These are phyloP conservation scores for Irineochytrium annulatum DNA, from an alignment of 192 early-diverging fungal species.

Conservation along the genomic window DNA sequence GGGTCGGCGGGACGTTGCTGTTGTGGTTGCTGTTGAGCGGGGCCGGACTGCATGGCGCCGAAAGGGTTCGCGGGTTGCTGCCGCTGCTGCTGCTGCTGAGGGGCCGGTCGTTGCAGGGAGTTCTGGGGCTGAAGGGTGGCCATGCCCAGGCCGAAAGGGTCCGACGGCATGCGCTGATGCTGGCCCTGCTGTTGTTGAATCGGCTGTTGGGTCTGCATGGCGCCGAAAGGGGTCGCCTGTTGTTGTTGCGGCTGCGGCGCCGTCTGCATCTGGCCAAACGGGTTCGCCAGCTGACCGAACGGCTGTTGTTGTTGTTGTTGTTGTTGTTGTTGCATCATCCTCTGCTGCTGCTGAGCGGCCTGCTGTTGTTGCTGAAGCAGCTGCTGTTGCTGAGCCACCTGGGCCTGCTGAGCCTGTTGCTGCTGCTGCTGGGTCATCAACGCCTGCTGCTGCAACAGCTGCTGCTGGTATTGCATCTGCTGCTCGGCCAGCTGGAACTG, in stretches of 20 bases:
- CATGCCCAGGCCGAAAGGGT: no score
- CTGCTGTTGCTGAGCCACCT: not conserved
- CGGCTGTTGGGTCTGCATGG: not conserved
- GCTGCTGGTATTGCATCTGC: slow-evolving; percentile 14
- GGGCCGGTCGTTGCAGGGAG: slow-evolving; percentile 18
- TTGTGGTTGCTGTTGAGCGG: slow-evolving; percentile 31
- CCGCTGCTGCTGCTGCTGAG: not conserved
- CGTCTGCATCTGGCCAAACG: no score
- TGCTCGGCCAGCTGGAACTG: not conserved
- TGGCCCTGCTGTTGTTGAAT: no score
- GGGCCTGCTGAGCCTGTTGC: not conserved
- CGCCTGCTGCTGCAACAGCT: not conserved
- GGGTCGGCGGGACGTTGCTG: slow-evolving; percentile 3
- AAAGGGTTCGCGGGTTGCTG: slow-evolving; percentile 7
- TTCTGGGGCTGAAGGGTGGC: no score
- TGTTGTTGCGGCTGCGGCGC: slow-evolving; percentile 24
- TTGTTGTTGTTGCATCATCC: slow-evolving; percentile 2
- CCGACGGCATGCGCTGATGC: no score
- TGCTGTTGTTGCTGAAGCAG: slow-evolving; percentile 9
- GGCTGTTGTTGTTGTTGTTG: slow-evolving; percentile 12
- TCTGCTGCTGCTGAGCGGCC: slow-evolving; percentile 1
- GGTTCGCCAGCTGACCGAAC: slow-evolving; percentile 1
- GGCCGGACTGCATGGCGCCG: slow-evolving; percentile 21
- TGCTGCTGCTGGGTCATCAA: slow-evolving; percentile 8
- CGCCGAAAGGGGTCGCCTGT: slow-evolving; percentile 7